Conservation (phyloP, 768 basidiomycete genomes). For the Russula vinacea region DNA sequence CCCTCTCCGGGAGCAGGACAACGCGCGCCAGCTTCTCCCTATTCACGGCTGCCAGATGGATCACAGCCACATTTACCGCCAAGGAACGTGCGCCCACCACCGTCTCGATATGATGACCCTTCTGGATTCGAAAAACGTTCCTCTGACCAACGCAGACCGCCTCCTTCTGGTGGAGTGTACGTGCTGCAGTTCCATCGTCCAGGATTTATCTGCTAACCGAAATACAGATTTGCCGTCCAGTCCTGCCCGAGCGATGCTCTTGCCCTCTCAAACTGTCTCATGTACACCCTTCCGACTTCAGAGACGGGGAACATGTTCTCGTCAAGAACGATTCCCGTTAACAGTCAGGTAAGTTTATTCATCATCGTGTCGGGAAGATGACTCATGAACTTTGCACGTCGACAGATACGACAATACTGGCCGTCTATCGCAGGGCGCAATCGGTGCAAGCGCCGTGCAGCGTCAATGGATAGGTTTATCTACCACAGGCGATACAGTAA, state of each 20-base stretch:
- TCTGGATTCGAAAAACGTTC: constrained; percentile 35
- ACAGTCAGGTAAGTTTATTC: constrained; percentile 60
- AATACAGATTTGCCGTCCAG: constrained; percentile 33
- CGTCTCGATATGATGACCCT: constrained; percentile 35
- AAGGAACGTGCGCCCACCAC: constrained; percentile 29
- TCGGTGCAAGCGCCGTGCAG: constrained; percentile 76
- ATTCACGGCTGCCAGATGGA: constrained; percentile 25
- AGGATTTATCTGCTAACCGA: neutral
- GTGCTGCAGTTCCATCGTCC: constrained; percentile 1
- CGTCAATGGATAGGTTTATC: constrained; percentile 91
- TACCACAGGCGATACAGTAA: constrained; percentile 67
- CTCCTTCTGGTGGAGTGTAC: constrained; percentile 30
- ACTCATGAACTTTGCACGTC: neutral
- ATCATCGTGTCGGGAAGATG: neutral
- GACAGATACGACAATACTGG: constrained; percentile 78
- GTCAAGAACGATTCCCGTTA: constrained; percentile 69
- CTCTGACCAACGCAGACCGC: constrained; percentile 30
- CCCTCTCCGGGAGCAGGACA: constrained; percentile 12
- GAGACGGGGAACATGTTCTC: constrained; percentile 66
- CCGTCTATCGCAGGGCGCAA: constrained; percentile 59
- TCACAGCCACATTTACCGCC: constrained; percentile 26
- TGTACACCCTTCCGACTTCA: constrained; percentile 80
- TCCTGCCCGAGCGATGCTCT: constrained; percentile 40
- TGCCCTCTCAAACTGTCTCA: constrained; percentile 76
- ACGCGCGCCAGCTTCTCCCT: constrained; percentile 24